Conservation (phyloP, 805 yeast genomes). For the Sporopachydermia lactativora region DNA sequence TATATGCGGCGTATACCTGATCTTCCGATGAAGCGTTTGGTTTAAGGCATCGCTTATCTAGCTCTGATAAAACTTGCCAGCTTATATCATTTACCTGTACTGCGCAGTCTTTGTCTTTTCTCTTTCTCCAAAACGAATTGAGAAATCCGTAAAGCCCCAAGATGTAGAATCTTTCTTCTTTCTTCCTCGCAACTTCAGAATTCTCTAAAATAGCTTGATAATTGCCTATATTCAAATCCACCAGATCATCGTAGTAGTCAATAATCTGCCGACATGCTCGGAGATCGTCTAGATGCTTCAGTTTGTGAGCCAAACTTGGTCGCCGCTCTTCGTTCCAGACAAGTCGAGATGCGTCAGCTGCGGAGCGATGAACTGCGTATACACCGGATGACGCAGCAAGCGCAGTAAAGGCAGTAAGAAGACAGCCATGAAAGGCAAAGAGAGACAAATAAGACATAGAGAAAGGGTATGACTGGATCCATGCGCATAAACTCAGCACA, state of each 20-base stretch:
- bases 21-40: background rate
- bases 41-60: background rate
- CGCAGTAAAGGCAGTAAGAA: background rate
- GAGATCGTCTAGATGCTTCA: background rate
- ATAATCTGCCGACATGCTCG: background rate
- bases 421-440: background rate
- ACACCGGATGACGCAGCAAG: background rate
- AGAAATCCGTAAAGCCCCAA: constrained; percentile 1
- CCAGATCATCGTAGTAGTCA: background rate
- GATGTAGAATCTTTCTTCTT: background rate
- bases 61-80: background rate
- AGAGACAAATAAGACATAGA: background rate
- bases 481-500: too few species aligned
- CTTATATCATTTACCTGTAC: background rate
- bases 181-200: background rate
- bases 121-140: background rate
- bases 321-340: background rate
- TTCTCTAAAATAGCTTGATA: background rate
- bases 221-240: background rate
- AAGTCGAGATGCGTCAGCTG: background rate
- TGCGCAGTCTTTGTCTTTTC: background rate
- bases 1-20: too few species aligned
- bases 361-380: background rate
- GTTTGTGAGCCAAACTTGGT: background rate
- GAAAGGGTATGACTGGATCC: too few species aligned